Percentiles rank a stretch among this genome's conserved stretches.
Evolutionary conservation across 2,329 filamentous ascomycete species (phyloP).

Genomic region (Huntiella omanensis): DNA sequence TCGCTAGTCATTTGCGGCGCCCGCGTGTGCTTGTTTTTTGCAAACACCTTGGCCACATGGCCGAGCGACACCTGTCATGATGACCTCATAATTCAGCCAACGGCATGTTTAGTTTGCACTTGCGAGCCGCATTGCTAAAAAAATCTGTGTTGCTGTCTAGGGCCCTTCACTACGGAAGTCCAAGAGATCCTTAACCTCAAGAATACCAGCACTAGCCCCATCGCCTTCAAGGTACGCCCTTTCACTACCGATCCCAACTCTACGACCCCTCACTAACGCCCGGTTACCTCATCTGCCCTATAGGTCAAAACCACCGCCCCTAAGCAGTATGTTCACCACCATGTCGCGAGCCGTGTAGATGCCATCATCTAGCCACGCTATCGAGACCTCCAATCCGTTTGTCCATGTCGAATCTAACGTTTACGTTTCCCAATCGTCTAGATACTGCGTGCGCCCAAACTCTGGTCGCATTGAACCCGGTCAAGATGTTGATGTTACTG

Average conservation of each 20-base stretch:
- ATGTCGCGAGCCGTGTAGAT: neutral
- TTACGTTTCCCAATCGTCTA: constrained; percentile 20
- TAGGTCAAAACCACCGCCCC: constrained; percentile 98
- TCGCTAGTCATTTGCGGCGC: neutral
- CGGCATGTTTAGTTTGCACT: neutral
- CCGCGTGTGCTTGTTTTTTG: neutral
- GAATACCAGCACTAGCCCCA: constrained; percentile 42
- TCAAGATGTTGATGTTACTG: constrained; percentile 77
- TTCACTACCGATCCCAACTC: too few relatives aligned
- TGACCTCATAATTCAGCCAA: constrained; percentile 7
- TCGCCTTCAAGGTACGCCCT: constrained; percentile 48
- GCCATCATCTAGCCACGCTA: too few relatives aligned
- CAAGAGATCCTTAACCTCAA: constrained; percentile 44
- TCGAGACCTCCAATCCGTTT: neutral
- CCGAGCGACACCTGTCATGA: constrained; percentile 6
- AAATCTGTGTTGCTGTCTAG: constrained; percentile 20
- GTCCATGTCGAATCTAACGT: neutral
- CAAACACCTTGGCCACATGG: neutral
- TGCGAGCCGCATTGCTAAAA: constrained; percentile 3
- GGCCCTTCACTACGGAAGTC: constrained; percentile 49
- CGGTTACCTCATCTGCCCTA: neutral
- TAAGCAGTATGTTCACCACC: constrained; percentile 57
- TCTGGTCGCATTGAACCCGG: constrained; percentile 88
- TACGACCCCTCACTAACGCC: constrained; percentile 11
- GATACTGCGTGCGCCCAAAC: constrained; percentile 95